A percentile compares a stretch with the other conserved stretches of the same genome.
Evolutionary conservation across 2,329 filamentous ascomycete species (phyloP).

Genomic region (Periconia sp.): DNA sequence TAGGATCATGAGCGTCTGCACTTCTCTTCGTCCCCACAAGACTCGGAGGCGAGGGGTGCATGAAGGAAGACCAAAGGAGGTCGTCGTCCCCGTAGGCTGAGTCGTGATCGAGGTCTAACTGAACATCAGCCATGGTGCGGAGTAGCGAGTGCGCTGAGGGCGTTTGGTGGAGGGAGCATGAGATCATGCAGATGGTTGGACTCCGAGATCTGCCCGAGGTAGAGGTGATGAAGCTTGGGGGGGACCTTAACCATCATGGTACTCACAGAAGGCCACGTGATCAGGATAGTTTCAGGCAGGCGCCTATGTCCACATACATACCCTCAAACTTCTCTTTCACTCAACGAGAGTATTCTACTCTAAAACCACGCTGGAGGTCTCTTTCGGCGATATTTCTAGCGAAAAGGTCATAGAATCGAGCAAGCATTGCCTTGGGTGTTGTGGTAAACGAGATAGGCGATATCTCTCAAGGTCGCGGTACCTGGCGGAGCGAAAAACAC

Average conservation of each 20-base stretch:
- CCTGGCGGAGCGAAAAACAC: too few species aligned
- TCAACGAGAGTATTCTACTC: background rate
- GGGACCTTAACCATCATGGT: background rate
- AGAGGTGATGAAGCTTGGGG: background rate
- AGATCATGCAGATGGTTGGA: too few species aligned
- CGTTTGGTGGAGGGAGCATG: background rate
- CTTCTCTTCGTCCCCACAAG: constrained; percentile 37
- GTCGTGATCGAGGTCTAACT: constrained; percentile 31
- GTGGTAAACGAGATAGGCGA: background rate
- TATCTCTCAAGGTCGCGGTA: too few species aligned
- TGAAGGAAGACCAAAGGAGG: constrained; percentile 25
- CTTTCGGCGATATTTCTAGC: background rate
- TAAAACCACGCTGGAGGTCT: background rate
- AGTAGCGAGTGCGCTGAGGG: background rate
- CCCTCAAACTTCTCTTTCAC: background rate
- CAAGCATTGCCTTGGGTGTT: background rate
- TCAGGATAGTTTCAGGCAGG: too few species aligned
- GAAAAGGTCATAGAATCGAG: background rate
- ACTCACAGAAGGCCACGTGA: background rate
- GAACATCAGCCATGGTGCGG: constrained; percentile 32
- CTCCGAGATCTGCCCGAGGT: too few species aligned
- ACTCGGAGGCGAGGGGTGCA: constrained; percentile 27
- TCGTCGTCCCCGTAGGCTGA: constrained; percentile 36
- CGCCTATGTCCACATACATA: background rate
- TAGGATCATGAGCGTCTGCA: constrained; percentile 18